Conservation (phyloP, 176 grass and related monocot species). For the Bonia amplexicaulis region DNA sequence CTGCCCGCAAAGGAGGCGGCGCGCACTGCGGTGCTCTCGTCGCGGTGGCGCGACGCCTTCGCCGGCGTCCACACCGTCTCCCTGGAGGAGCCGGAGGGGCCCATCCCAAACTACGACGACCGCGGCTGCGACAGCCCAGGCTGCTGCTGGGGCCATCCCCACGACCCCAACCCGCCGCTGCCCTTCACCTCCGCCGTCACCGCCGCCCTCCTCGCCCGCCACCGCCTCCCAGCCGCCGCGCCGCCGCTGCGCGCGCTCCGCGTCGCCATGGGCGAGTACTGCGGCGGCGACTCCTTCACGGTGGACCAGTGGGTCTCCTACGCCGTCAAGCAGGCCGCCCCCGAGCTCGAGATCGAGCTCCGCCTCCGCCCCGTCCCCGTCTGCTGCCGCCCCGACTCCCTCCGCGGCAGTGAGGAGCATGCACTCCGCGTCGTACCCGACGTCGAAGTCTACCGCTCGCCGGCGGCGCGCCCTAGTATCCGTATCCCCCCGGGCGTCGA, state of each 20-base stretch:
- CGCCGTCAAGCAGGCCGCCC: neutral
- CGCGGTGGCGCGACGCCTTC: neutral
- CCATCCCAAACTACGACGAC: neutral
- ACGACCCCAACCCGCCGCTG: neutral
- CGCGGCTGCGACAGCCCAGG: too few species aligned
- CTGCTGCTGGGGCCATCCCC: accelerated
- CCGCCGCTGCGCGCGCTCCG: conserved; percentile 1
- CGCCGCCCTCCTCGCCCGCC: neutral
- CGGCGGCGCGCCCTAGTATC: too few species aligned
- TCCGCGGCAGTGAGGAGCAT: neutral
- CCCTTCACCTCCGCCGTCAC: neutral
- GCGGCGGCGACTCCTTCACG: neutral
- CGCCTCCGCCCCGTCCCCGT: neutral
- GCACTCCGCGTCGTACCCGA: too few species aligned
- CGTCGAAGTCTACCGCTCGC: too few species aligned
- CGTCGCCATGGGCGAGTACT: neutral
- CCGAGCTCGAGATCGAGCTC: neutral
- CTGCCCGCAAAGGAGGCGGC: neutral
- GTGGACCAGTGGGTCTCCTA: neutral
- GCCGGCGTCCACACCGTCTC: conserved; percentile 6
- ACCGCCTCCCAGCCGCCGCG: neutral
- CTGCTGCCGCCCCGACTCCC: neutral
- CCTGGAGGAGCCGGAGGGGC: neutral
- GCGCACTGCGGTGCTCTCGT: neutral
- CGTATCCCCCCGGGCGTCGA: neutral